Base-by-base conservation (phyloP, 2,329 filamentous ascomycete genomes). In the Chrysoporthe puriensis region DNA sequence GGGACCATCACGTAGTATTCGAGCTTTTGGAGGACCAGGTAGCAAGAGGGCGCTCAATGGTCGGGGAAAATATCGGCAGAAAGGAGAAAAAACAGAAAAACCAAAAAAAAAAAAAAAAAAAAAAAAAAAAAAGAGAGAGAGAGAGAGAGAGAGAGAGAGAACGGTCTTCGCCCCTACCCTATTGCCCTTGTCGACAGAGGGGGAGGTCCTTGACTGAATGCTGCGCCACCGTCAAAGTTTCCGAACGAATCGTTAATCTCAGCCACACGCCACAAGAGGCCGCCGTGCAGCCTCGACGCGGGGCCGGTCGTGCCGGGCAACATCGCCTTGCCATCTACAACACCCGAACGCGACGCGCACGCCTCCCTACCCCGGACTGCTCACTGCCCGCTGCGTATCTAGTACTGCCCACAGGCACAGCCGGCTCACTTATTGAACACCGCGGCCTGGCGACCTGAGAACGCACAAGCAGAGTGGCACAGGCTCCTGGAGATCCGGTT, bases 261-360 rank as follows among this genome's bases (percentile, higher is more conserved):
- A 54, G 26, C 21, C 50, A 50, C 46, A 21, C 46, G 50, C 50
- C 26, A 54, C 26, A 48, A 50, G 50, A 54, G 50, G 50, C 50
- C 50, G 50, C 50, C 50, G 6, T 32, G 21, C 50, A 54, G 36
- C 6, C 36, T 40, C 36, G 9, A 40, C 36, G 26, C 26, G 26
- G 26, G 26, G 26, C 26, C 26, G 26, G 26, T 26, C 26, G 26
- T 26, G 26, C 36, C 36, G 36, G 36, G 36, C 36, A 40, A 40
- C 36, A 40, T 40, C 36, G 36, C 26, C 46, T 18, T 11, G 48
- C 21, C 14, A 52, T 11, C n/a, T 21, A 52, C 48, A 26, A 21
- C 21, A 26, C 1, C 50, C 26, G 50, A 14, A 32, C 50, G 50
- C 50, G 21, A 54, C 50, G 50, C 50, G 50, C 21, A 54, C 26